Evolutionary conservation across 768 basidiomycete species (phyloP).

Genomic region (Dentipellis sp.): DNA sequence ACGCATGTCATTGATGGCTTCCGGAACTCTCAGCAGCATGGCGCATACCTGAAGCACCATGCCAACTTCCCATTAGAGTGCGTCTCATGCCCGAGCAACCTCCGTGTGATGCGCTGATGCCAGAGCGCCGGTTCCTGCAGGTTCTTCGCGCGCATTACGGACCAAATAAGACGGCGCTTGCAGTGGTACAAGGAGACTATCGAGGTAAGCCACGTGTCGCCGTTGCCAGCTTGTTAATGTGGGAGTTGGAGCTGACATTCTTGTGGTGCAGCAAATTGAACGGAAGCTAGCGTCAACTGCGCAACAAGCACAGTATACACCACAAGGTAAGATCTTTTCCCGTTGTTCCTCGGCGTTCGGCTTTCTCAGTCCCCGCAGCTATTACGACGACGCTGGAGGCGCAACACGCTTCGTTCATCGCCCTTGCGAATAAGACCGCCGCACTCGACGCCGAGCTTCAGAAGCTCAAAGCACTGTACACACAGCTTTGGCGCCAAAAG

Average conservation of each 20-base stretch:
- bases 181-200: slow-evolving; percentile 76
- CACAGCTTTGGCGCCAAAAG: slow-evolving; percentile 69
- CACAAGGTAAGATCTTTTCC: slow-evolving; percentile 45
- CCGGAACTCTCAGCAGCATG: slow-evolving; percentile 63
- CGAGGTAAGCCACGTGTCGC: slow-evolving; percentile 37
- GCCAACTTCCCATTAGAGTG: slow-evolving; percentile 80
- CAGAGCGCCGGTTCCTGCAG: slow-evolving; percentile 24
- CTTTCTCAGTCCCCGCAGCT: slow-evolving; percentile 28
- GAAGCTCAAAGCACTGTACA: slow-evolving; percentile 66
- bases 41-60: slow-evolving; percentile 64
- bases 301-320: slow-evolving; percentile 54
- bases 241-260: background rate
- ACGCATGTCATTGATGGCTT: slow-evolving; percentile 74
- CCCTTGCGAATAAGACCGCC: slow-evolving; percentile 71
- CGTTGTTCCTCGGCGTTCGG: background rate
- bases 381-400: slow-evolving; percentile 72
- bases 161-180: slow-evolving; percentile 62
- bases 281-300: slow-evolving; percentile 66
- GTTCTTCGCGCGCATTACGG: slow-evolving; percentile 64
- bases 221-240: background rate
- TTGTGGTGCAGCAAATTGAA: slow-evolving; percentile 59
- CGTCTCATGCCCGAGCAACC: slow-evolving; percentile 17
- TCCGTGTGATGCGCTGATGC: background rate
- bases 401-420: slow-evolving; percentile 69
- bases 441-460: slow-evolving; percentile 65